Evolutionary conservation across 2,329 filamentous ascomycete species (phyloP).

Genomic region (Pseudogymnoascus sp.): DNA sequence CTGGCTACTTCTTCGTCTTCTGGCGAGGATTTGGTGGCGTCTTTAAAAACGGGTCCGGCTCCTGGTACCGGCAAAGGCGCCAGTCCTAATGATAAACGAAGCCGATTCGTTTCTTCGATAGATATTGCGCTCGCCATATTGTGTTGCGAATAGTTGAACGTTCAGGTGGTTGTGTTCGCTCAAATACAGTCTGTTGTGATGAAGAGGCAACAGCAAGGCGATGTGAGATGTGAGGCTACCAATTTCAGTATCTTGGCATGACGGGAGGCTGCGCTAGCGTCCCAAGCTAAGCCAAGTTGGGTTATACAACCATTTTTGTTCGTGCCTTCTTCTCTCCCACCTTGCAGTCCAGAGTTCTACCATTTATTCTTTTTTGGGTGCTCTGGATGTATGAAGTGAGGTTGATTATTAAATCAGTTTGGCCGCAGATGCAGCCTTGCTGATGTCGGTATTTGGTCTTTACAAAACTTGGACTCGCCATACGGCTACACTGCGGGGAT

Average conservation of each 20-base stretch:
- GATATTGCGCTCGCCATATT: slow-evolving; percentile 53
- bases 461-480: slow-evolving; percentile 51
- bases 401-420: slow-evolving; percentile 80
- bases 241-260: neutral
- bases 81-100: slow-evolving; percentile 81
- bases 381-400: slow-evolving; percentile 56
- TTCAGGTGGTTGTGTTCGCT: neutral
- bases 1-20: slow-evolving; percentile 65
- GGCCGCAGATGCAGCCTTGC: slow-evolving; percentile 78
- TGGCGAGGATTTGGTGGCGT: slow-evolving; percentile 30
- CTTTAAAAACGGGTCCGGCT: slow-evolving; percentile 51
- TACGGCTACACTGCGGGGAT: slow-evolving; percentile 60
- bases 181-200: neutral
- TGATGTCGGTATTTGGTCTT: slow-evolving; percentile 53
- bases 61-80: slow-evolving; percentile 82
- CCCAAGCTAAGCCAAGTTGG: slow-evolving; percentile 11
- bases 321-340: slow-evolving; percentile 28
- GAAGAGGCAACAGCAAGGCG: neutral
- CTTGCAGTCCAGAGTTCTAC: slow-evolving; percentile 69
- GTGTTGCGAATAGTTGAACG: neutral
- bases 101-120: slow-evolving; percentile 90
- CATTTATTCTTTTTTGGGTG: slow-evolving; percentile 65
- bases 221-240: neutral
- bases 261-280: slow-evolving; percentile 8
- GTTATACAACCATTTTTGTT: slow-evolving; percentile 21